Base-by-base conservation (phyloP, 148 eudicot genomes). In the Linanthus parryae region DNA sequence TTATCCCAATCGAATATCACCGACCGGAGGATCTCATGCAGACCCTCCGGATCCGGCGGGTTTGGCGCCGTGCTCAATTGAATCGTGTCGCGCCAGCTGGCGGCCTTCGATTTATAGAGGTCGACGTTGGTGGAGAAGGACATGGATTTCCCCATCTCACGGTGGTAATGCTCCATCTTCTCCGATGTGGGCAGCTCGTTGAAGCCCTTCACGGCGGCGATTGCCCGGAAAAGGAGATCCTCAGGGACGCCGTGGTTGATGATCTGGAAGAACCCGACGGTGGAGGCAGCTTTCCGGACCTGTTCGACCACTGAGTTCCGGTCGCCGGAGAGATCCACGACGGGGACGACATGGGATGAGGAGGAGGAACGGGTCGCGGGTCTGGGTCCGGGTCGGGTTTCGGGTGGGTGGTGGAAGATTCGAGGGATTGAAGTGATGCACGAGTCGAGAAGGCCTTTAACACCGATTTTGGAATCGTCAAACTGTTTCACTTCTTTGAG, bases 41-140 rank as follows among this genome's bases (percentile, higher is more conserved):
- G 52, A 19, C 30, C 12, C 7, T 31, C 42, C 20, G 57, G 57
- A 24, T 53, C 31, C 0, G 70, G 57, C 7, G 58, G 9, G 0
- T 9, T 7, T 14, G 89, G 79, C 2, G 62, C 69, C 13, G 70
- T 34, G 29, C 72, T 47, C 23, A 74, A 3, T 38, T 73, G 71
- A 37, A 84, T 28, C 0, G 94, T 78, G 57, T 84, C 94, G 12
- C 94, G 54, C 94, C 88, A 84, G 53, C 82, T 81, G 17, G 94
- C 88, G 1, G 88, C 94, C 56, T 81, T 76, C 0, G 88, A 75
- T 0, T 60, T 30, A 33, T 55, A 78, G 53, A 84, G 56, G 17
- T 84, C 94, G 44, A 78, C 57, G 36, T 84, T 84, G 1, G 88
- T 73, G 28, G 56, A 63, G 51, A 64, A 84, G 0, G 66, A 28